These are phyloP conservation scores for Septoria petroselini DNA, from an alignment of 2,329 filamentous ascomycete species.

Conservation along the genomic window DNA sequence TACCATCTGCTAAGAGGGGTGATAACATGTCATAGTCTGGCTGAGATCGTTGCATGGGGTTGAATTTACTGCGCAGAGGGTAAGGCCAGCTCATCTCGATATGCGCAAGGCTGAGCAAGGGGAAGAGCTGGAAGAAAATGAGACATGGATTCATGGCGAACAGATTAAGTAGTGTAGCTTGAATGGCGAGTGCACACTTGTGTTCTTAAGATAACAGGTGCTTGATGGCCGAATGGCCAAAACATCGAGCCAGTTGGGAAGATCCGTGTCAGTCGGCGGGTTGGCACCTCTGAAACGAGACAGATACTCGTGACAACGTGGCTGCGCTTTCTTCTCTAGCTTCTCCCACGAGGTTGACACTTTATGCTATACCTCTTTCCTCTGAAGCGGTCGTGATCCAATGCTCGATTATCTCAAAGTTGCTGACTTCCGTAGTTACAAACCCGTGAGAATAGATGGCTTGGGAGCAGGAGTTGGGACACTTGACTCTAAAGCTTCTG, in stretches of 20 bases:
- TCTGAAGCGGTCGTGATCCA: not conserved
- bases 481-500: too few relatives aligned
- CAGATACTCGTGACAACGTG: not conserved
- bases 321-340: not conserved
- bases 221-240: not conserved
- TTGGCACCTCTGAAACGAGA: slow-evolving; percentile 2
- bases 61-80: not conserved
- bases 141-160: not conserved
- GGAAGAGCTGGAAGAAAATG: slow-evolving; percentile 12
- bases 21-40: not conserved
- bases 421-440: too few relatives aligned
- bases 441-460: too few relatives aligned
- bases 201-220: not conserved
- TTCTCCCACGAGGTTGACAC: not conserved
- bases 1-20: slow-evolving; percentile 54
- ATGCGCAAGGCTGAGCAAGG: not conserved
- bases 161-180: not conserved
- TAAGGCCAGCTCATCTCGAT: slow-evolving; percentile 9
- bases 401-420: not conserved
- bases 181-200: slow-evolving; percentile 3
- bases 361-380: not conserved
- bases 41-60: not conserved
- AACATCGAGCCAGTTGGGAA: not conserved
- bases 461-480: too few relatives aligned
- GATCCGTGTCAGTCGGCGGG: not conserved